Base-by-base conservation (phyloP, 2,329 filamentous ascomycete genomes). In the Colletotrichum noveboracense region DNA sequence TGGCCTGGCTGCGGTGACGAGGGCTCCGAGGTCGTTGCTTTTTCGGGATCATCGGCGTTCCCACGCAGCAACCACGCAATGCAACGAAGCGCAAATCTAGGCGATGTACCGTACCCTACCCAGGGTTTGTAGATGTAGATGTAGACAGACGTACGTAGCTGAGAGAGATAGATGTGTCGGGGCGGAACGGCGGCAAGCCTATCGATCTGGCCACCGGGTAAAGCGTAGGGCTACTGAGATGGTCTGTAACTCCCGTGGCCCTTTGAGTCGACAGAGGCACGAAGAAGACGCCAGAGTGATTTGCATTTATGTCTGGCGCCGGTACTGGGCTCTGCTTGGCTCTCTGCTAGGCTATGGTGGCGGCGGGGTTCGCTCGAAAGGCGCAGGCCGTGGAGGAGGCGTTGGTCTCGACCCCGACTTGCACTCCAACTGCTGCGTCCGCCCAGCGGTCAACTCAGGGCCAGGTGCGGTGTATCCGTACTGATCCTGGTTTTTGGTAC, bases 1-100 rank as follows among this genome's bases (percentile, higher is more conserved):
- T 66, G 26, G 60, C 36, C 21, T 30, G 26, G 70, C 14, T 14
- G 43, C 38, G 60, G 9, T 18, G 70, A 55, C 28, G 12, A 60
- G 43, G 43, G 21, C 34, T 66, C 55, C 32, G 55, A 67, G n/a
- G 62, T 68, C 21, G 64, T 73, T 75, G 70, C 74, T 75, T 75
- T 69, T 75, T 75, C 70, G 74, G 56, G 34, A 69, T 65, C 70
- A 75, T 65, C 64, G 64, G 56, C 48, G 43, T 73, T 48, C 70
- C 43, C 43, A 21, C 43, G 43, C 43, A 52, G 43, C 43, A 52
- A 52, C n/a, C 43, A 52, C 43, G 43, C 43, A 52, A 52, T 52
- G 43, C 43, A 52, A 52, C 43, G 43, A 52, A 52, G 48, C 64
- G 30, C 68, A 34, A 48, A 24, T 56, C 52, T 60, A n/a, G n/a